These are phyloP conservation scores for Achaetomiella virescens DNA, from an alignment of 495 filamentous ascomycete genomes.

Conservation along the genomic window DNA sequence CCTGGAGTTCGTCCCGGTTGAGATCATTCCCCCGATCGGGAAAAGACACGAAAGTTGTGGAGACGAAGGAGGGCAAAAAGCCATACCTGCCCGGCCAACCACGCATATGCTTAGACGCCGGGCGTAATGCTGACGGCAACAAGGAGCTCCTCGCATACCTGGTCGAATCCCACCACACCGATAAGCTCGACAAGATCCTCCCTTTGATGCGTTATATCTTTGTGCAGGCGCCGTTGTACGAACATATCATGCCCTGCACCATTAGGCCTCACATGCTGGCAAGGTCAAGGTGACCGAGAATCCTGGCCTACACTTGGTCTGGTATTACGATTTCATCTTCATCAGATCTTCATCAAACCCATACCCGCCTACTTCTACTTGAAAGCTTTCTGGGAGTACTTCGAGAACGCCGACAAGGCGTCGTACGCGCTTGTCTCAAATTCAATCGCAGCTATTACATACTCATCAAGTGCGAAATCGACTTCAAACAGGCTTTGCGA, in stretches of 20 bases:
- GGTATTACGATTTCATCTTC: constrained; percentile 40
- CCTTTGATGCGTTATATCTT: constrained; percentile 28
- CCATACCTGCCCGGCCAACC: constrained; percentile 25
- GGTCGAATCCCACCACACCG: constrained; percentile 12
- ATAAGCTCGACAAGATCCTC: constrained; percentile 15
- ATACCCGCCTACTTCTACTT: constrained; percentile 47
- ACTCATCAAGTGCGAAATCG: constrained; percentile 36
- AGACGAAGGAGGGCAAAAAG: constrained; percentile 7
- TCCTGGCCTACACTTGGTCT: constrained; percentile 50
- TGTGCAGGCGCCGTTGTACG: constrained; percentile 26
- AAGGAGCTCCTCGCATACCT: constrained; percentile 16
- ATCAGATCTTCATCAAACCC: constrained; percentile 57
- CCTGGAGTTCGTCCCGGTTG: constrained; percentile 11
- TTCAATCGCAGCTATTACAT: constrained; percentile 33
- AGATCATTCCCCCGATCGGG: background rate
- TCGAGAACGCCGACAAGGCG: constrained; percentile 13
- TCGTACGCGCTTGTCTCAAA: constrained; percentile 23
- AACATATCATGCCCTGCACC: constrained; percentile 26
- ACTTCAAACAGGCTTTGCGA: constrained; percentile 24
- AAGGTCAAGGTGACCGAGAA: constrained; percentile 35
- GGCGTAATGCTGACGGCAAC: background rate
- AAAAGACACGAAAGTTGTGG: constrained; percentile 6
- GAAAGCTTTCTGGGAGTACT: constrained; percentile 40
- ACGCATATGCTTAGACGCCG: constrained; percentile 14
- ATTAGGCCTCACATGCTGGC: constrained; percentile 21